Base-by-base conservation (phyloP, 257 asterid genomes). In the Solanum neorickii region DNA sequence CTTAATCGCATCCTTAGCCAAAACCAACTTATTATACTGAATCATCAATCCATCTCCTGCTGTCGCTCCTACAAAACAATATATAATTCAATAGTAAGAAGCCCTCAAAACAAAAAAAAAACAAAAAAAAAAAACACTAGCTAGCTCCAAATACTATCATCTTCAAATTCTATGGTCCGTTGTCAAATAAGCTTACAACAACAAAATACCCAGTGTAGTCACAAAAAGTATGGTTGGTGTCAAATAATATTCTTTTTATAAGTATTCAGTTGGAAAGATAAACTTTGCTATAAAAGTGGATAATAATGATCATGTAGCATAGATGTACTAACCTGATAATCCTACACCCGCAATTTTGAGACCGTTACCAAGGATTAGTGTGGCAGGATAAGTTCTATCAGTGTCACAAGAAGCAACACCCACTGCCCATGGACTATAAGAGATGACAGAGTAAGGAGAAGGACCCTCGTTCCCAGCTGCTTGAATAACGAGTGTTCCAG, bases 401-500 rank as follows among this genome's bases (percentile, higher is more conserved):
- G 95, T 97, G 87, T 86, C 88, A 77, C 94, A 91, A 78, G 99
- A 91, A 9, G 96, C 99, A 33, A 94, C 98, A 7, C 97, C 96
- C 6, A 93, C 86, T 16, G 90, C 88, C 99, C 99, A 95, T 7
- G 99, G 99, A 92, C 98, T 94, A 89, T 93, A 97, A 10, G 99
- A 94, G 37, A 93, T 92, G 12, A 96, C 95, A 15, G 93, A 66
- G 90, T 93, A 95, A 70, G 98, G 98, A 31, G 92, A 91, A 0
- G 99, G 99, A n/a, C 99, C 99, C 33, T 76, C 92, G 85, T 97
- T 97, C 21, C 99, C 99, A 3, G 75, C 98, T 2, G 99, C 99
- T 90, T 97, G 98, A 82, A 91, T 95, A 21, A 95, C 92, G 9
- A 95, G 90, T 42, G 92, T 93, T 72, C 99, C 99, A 23, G 99